A percentile compares a stretch with the other conserved stretches of the same genome.
Conservation (phyloP, 768 basidiomycete genomes). For the Suillus tomentosus region DNA sequence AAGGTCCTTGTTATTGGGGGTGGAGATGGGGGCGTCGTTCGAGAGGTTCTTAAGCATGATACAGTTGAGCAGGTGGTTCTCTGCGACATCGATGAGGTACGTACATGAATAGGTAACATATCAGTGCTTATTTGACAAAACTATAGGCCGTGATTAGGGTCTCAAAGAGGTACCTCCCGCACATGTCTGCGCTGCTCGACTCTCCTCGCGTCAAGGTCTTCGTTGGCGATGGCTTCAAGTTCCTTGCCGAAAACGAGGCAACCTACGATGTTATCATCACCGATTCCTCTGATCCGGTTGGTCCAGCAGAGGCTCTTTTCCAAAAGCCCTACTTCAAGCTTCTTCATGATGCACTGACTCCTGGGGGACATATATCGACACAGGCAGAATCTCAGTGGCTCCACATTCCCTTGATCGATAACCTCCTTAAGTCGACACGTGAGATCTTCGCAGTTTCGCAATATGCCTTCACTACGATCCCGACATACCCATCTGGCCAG, state of each 20-base stretch:
- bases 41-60: conserved; percentile 94
- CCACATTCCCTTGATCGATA: conserved; percentile 83
- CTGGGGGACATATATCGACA: conserved; percentile 91
- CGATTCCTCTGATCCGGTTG: conserved; percentile 97
- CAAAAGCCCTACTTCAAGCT: conserved; percentile 97
- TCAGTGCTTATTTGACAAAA: conserved; percentile 3
- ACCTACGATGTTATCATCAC: conserved; percentile 98
- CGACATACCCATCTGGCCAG: conserved; percentile 97
- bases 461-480: conserved; percentile 96
- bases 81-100: conserved; percentile 95
- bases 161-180: conserved; percentile 89
- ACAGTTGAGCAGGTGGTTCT: conserved; percentile 90
- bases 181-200: conserved; percentile 84
- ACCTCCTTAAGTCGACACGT: conserved; percentile 68
- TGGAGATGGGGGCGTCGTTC: conserved; percentile 97
- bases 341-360: conserved; percentile 84
- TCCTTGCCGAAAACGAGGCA: conserved; percentile 83
- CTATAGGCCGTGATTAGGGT: conserved; percentile 88
- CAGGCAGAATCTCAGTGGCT: conserved; percentile 97
- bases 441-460: conserved; percentile 78
- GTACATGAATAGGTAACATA: conserved; percentile 11
- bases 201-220: conserved; percentile 81
- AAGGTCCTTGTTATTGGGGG: conserved; percentile 97
- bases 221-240: conserved; percentile 97
- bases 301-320: conserved; percentile 92